These are phyloP conservation scores for Oryza australiensis DNA, from an alignment of 176 grass and related monocot species.

Conservation along the genomic window DNA sequence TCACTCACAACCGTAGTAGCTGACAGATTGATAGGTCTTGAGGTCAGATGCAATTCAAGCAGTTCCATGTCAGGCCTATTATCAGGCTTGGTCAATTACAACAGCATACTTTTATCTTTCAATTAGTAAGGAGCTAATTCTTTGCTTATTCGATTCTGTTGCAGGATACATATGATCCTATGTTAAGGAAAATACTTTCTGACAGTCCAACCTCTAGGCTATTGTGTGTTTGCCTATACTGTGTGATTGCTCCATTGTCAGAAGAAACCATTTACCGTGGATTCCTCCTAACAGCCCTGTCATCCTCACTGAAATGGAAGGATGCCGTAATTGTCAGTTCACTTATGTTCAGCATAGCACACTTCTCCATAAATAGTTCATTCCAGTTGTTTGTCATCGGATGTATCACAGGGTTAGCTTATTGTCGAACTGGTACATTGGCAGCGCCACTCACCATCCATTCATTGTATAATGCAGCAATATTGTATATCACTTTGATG, in stretches of 20 bases:
- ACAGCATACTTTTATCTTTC: background rate
- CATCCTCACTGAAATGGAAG: constrained; percentile 57
- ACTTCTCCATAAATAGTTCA: constrained; percentile 65
- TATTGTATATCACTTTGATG: constrained; percentile 53
- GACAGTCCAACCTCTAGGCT: constrained; percentile 42
- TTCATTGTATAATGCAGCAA: constrained; percentile 74
- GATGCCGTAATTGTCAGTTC: constrained; percentile 72
- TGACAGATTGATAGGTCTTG: constrained; percentile 56
- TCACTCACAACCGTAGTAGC: constrained; percentile 57
- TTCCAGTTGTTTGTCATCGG: constrained; percentile 71
- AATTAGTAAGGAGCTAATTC: background rate
- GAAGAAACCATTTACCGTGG: constrained; percentile 95
- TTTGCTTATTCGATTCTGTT: constrained; percentile 31
- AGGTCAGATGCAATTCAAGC: constrained; percentile 48
- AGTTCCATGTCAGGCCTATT: background rate
- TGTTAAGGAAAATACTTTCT: constrained; percentile 69
- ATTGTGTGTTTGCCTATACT: constrained; percentile 63
- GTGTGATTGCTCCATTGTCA: constrained; percentile 66
- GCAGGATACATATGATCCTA: constrained; percentile 71
- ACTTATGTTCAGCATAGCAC: constrained; percentile 65
- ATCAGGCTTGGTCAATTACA: background rate
- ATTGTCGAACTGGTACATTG: constrained; percentile 80
- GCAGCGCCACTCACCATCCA: constrained; percentile 64
- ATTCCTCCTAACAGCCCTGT: constrained; percentile 74
- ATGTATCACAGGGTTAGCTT: constrained; percentile 72